A percentile compares a stretch with the other conserved stretches of the same genome.
These are phyloP conservation scores for Trypanosoma caninum DNA, from an alignment of 208 protist genomes.

Conservation along the genomic window DNA sequence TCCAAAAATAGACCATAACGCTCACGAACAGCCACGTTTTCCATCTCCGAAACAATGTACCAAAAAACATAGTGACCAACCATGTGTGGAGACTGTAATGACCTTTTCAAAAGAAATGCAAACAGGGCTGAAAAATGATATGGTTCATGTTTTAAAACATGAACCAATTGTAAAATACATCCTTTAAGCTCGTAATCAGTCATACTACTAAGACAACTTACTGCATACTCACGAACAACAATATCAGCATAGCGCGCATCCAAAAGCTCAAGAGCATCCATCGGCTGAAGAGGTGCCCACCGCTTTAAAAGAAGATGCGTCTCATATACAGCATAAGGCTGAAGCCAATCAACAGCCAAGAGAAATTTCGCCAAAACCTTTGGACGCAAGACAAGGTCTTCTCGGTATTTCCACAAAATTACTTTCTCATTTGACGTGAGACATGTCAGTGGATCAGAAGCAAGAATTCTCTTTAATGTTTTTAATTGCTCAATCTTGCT, in stretches of 20 bases:
- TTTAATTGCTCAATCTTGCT: slow-evolving; percentile 57
- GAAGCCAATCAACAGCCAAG: slow-evolving; percentile 60
- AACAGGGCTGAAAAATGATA: slow-evolving; percentile 77
- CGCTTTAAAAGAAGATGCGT: slow-evolving; percentile 43
- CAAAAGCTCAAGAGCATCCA: slow-evolving; percentile 80
- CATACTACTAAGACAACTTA: slow-evolving; percentile 55
- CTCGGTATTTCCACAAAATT: slow-evolving; percentile 67
- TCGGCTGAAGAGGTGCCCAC: slow-evolving; percentile 46
- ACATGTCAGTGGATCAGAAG: slow-evolving; percentile 53
- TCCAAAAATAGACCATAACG: slow-evolving; percentile 80
- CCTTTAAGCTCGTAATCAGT: slow-evolving; percentile 65
- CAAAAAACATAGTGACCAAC: slow-evolving; percentile 86
- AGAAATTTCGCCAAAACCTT: slow-evolving; percentile 77
- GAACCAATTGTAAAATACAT: slow-evolving; percentile 83
- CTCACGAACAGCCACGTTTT: slow-evolving; percentile 61
- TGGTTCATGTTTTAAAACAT: slow-evolving; percentile 85
- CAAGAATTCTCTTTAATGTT: slow-evolving; percentile 47
- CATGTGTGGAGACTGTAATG: slow-evolving; percentile 61
- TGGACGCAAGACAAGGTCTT: slow-evolving; percentile 45
- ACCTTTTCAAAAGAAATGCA: slow-evolving; percentile 66
- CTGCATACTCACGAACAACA: slow-evolving; percentile 65
- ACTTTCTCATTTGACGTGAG: slow-evolving; percentile 57
- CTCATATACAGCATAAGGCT: slow-evolving; percentile 60
- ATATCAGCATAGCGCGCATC: slow-evolving; percentile 67
- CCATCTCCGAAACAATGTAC: slow-evolving; percentile 87